Percentiles rank a stretch among this genome's conserved stretches.
Conservation (phyloP, 2,329 filamentous ascomycete genomes). For the Aspergillus uvarum region DNA sequence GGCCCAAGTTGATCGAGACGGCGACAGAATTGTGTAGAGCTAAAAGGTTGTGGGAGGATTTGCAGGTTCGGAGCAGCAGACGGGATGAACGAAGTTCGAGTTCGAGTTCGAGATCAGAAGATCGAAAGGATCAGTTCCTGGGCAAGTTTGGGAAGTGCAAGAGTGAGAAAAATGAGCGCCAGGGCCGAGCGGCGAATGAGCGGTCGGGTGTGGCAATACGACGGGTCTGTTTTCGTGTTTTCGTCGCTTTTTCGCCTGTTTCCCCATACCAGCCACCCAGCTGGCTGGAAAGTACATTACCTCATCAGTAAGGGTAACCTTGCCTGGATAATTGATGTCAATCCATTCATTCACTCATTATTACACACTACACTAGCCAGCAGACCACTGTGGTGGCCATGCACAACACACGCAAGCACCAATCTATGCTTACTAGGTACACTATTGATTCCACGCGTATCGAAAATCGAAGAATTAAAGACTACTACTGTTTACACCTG, state of each 20-base stretch:
- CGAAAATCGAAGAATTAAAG: neutral
- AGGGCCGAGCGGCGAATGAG: slow-evolving; percentile 24
- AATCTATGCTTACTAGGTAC: neutral
- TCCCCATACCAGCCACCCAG: neutral
- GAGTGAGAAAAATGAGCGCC: slow-evolving; percentile 27
- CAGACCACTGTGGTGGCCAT: neutral
- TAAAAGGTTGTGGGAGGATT: neutral
- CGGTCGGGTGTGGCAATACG: slow-evolving; percentile 33
- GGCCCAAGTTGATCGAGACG: neutral
- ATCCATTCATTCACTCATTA: neutral
- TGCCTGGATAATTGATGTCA: neutral
- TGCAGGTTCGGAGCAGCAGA: slow-evolving; percentile 20
- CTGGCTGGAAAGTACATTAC: neutral
- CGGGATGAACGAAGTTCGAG: slow-evolving; percentile 31
- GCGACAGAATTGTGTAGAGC: neutral
- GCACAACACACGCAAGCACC: neutral
- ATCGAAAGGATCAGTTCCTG: slow-evolving; percentile 20
- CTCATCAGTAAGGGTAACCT: neutral
- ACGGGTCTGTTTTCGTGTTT: slow-evolving; percentile 14
- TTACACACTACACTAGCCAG: neutral
- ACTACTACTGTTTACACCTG: neutral
- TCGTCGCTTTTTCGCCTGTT: neutral
- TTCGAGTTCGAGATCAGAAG: slow-evolving; percentile 28
- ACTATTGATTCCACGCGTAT: too few species aligned
- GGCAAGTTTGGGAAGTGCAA: slow-evolving; percentile 11